Percentiles rank a stretch among this genome's conserved stretches.
These are phyloP conservation scores for Serendipita sp. DNA, from an alignment of 768 basidiomycete species.

Conservation along the genomic window DNA sequence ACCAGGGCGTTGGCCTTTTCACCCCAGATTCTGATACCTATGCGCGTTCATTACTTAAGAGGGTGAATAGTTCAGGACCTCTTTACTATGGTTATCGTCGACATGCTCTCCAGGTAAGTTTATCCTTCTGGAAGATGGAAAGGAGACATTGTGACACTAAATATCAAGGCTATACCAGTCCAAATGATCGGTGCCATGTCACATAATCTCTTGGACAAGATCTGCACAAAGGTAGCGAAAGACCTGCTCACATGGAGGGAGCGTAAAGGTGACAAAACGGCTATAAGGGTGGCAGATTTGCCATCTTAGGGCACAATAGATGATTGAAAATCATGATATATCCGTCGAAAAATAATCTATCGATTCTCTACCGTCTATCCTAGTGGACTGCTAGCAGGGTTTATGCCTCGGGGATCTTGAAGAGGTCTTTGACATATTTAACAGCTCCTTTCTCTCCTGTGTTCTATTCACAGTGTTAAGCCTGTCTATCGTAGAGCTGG, in stretches of 20 bases:
- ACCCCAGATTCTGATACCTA: not conserved
- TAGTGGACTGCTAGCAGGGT: not conserved
- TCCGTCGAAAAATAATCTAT: not conserved
- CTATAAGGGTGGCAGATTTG: not conserved
- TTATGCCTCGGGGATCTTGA: conserved; percentile 10
- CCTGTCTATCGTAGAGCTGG: not conserved
- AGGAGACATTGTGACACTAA: too few relatives aligned
- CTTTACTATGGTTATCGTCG: not conserved
- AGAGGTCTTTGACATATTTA: conserved; percentile 34
- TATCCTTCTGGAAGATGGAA: not conserved
- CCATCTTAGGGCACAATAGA: not conserved
- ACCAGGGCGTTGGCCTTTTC: not conserved
- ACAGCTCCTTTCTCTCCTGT: conserved; percentile 51
- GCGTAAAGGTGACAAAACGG: not conserved
- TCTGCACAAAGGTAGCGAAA: not conserved
- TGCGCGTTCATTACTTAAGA: not conserved
- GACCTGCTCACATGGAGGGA: not conserved
- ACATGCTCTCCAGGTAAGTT: not conserved
- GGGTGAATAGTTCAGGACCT: not conserved
- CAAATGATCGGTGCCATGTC: too few relatives aligned
- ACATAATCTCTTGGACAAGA: too few relatives aligned
- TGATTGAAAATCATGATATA: too few relatives aligned
- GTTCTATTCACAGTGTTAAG: conserved; percentile 26
- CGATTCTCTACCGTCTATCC: not conserved
- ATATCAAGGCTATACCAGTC: too few relatives aligned